These are phyloP conservation scores for Claviceps paspali DNA, from an alignment of 2,329 filamentous ascomycete species.

Conservation along the genomic window DNA sequence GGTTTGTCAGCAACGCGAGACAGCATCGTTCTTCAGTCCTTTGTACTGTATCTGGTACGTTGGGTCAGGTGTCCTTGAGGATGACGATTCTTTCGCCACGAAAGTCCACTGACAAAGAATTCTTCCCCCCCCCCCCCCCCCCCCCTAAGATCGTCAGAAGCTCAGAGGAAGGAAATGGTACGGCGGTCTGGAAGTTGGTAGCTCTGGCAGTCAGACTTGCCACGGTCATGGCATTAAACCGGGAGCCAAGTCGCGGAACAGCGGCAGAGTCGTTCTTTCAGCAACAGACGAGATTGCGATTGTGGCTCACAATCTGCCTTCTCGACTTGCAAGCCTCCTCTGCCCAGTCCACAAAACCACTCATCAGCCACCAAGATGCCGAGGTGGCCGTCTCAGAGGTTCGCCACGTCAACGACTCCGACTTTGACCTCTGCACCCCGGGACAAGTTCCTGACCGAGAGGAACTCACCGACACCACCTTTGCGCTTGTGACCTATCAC, in stretches of 20 bases:
- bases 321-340: conserved; percentile 6
- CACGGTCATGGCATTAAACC: conserved; percentile 4
- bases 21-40: conserved; percentile 15
- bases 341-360: conserved; percentile 4
- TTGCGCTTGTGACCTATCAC: conserved; percentile 5
- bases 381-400: neutral
- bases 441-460: conserved; percentile 3
- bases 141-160: too few species aligned
- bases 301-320: conserved; percentile 7
- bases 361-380: conserved; percentile 4
- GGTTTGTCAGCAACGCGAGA: conserved; percentile 12
- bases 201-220: conserved; percentile 6
- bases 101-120: neutral
- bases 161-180: conserved; percentile 3
- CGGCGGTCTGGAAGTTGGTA: conserved; percentile 6
- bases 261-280: conserved; percentile 5
- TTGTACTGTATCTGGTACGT: conserved; percentile 13
- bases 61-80: neutral
- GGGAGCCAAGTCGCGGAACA: neutral
- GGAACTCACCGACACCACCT: conserved; percentile 7
- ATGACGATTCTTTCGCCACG: neutral
- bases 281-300: conserved; percentile 6
- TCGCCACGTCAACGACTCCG: conserved; percentile 6
- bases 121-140: neutral
- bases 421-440: conserved; percentile 4